Evolutionary conservation across 805 yeast genomes (phyloP).

Genomic region (Yarrowia sp.): DNA sequence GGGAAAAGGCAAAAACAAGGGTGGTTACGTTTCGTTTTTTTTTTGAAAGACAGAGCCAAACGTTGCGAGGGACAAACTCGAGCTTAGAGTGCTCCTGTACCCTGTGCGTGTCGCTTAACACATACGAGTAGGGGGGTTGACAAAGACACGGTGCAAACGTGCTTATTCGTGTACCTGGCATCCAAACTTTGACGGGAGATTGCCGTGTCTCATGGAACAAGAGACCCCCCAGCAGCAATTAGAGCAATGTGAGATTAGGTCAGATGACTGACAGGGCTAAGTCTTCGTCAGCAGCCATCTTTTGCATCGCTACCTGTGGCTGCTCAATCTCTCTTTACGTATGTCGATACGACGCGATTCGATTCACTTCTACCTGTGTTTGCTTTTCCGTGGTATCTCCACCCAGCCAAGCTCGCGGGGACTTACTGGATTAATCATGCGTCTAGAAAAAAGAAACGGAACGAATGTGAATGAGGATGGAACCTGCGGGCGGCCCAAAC

Average conservation of each 20-base stretch:
- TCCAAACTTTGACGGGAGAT: not conserved
- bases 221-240: not conserved
- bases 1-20: not conserved
- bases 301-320: too few relatives aligned
- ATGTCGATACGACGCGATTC: too few relatives aligned
- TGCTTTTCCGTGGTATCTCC: constrained; percentile 1
- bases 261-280: too few relatives aligned
- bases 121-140: not conserved
- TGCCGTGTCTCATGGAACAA: not conserved
- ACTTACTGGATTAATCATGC: not conserved
- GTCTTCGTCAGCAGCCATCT: too few relatives aligned
- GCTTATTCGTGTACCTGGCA: constrained; percentile 18
- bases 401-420: not conserved
- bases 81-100: not conserved
- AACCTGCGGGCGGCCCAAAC: not conserved
- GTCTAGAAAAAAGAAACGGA: not conserved
- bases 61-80: not conserved
- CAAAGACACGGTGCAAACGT: not conserved
- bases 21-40: too few relatives aligned
- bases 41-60: not conserved
- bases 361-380: too few relatives aligned
- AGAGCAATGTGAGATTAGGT: too few relatives aligned
- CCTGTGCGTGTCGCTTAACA: not conserved
- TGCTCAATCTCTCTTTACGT: too few relatives aligned
- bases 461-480: not conserved